These are phyloP conservation scores for Dryadomyces sulphureus DNA, from an alignment of 2,329 filamentous ascomycete species.

Conservation along the genomic window DNA sequence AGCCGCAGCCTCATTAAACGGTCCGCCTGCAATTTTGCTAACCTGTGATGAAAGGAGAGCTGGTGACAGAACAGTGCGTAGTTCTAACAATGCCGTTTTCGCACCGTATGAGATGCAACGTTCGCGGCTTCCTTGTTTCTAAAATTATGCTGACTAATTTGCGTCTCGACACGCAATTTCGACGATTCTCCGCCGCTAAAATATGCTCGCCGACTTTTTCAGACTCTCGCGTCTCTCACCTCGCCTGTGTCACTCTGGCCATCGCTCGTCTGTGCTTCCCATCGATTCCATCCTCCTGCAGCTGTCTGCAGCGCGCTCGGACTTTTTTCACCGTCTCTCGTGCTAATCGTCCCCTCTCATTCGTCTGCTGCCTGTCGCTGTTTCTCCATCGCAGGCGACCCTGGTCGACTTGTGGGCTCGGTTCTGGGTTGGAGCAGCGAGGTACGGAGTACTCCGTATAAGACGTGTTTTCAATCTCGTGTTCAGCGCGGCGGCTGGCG, in stretches of 20 bases:
- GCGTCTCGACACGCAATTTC: too few species aligned
- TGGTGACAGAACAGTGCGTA: too few species aligned
- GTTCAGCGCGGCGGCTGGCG: too few species aligned
- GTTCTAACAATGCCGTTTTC: too few species aligned
- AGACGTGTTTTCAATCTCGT: too few species aligned
- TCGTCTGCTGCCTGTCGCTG: neutral
- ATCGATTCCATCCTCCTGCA: constrained; percentile 10
- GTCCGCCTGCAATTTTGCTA: constrained; percentile 1
- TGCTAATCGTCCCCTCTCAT: neutral
- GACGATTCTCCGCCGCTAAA: too few species aligned
- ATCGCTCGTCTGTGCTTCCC: neutral
- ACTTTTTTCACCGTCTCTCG: neutral
- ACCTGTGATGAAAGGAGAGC: neutral
- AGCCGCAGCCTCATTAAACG: neutral
- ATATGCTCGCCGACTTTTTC: neutral
- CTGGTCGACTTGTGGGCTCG: too few species aligned
- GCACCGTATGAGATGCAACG: too few species aligned
- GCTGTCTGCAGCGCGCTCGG: constrained; percentile 7
- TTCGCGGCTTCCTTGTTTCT: too few species aligned
- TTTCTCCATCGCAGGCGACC: constrained; percentile 1
- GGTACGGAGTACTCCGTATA: too few species aligned
- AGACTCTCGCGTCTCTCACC: neutral
- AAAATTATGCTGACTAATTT: too few species aligned
- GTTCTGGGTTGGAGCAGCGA: too few species aligned
- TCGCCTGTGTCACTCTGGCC: neutral